Evolutionary conservation across 75 land plant species (phyloP), one percentile per base, ranked within the genome.

Genomic region (Pinus taeda): DNA sequence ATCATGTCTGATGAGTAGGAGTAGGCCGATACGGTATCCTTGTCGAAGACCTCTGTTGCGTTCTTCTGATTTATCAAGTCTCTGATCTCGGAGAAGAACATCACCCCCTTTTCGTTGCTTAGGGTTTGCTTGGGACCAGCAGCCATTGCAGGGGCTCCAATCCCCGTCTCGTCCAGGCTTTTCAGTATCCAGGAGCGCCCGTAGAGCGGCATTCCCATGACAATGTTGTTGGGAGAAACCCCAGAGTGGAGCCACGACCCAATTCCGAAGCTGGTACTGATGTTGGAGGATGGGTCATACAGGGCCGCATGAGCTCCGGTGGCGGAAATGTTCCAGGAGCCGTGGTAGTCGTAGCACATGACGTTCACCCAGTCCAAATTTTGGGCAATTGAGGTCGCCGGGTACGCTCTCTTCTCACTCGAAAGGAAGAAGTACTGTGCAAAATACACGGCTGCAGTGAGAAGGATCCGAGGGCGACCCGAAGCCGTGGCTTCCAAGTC

Each of bases 391-490:
- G 88, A 74, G 20, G 24, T 61, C 2, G 70, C 77, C 3, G 94
- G 94, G 86, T 84, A 92, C 14, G 64, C 76, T 29, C 81, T 45
- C 22, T n/a, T 22, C 73, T 26, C 42, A 2, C 17, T 53, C 42
- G 6, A 12, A 13, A 77, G 7, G 74, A 60, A 36, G 59, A 75
- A 77, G 15, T 30, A 13, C 8, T 65, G 39, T 0, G 87, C 45
- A 83, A 73, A 92, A 71, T 82, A 84, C 13, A 92, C 94, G n/a
- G 94, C 92, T 2, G 94, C 86, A 21, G 94, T 84, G 22, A 89
- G 80, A 1, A 85, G 83, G 14, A 88, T 87, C 59, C 15, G 77
- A 6, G 80, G 37, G 7, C 71, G 74, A 12, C 75, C 77, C 2
- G 78, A 22, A 55, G 75, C 22, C 2, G 26, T 17, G 2, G 90